Conservation (phyloP, 805 yeast genomes). For the Komagataella pseudopastoris region DNA sequence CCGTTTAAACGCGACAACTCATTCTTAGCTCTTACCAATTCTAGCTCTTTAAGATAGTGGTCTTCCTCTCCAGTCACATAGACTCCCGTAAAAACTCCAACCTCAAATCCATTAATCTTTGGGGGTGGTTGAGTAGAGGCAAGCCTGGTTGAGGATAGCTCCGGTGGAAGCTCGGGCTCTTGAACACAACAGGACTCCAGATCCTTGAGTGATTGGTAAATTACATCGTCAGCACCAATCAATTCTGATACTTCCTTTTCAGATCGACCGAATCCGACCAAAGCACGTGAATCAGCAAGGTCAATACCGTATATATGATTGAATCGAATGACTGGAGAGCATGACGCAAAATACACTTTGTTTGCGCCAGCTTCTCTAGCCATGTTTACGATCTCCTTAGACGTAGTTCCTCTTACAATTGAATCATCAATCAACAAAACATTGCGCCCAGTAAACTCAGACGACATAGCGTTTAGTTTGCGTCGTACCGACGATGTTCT, state of each 20-base stretch:
- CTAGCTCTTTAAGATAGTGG: slow-evolving; percentile 69
- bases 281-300: slow-evolving; percentile 86
- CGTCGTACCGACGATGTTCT: slow-evolving; percentile 89
- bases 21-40: slow-evolving; percentile 69
- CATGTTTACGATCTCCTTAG: slow-evolving; percentile 92
- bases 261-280: slow-evolving; percentile 74
- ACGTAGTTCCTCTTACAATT: slow-evolving; percentile 95
- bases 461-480: slow-evolving; percentile 90
- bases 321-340: slow-evolving; percentile 95
- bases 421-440: slow-evolving; percentile 94
- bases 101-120: slow-evolving; percentile 59
- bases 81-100: slow-evolving; percentile 91
- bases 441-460: slow-evolving; percentile 74
- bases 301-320: slow-evolving; percentile 97
- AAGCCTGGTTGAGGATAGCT: slow-evolving; percentile 20
- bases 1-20: slow-evolving; percentile 32
- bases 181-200: slow-evolving; percentile 62
- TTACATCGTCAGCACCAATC: slow-evolving; percentile 84
- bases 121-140: slow-evolving; percentile 16
- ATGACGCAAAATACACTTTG: slow-evolving; percentile 89
- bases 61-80: slow-evolving; percentile 93
- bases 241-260: slow-evolving; percentile 64
- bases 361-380: slow-evolving; percentile 98
- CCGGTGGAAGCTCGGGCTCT: slow-evolving; percentile 15
- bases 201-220: slow-evolving; percentile 79